Evolutionary conservation across 768 basidiomycete genomes (phyloP).

Genomic region (Boletus pseudo-olivaceus): DNA sequence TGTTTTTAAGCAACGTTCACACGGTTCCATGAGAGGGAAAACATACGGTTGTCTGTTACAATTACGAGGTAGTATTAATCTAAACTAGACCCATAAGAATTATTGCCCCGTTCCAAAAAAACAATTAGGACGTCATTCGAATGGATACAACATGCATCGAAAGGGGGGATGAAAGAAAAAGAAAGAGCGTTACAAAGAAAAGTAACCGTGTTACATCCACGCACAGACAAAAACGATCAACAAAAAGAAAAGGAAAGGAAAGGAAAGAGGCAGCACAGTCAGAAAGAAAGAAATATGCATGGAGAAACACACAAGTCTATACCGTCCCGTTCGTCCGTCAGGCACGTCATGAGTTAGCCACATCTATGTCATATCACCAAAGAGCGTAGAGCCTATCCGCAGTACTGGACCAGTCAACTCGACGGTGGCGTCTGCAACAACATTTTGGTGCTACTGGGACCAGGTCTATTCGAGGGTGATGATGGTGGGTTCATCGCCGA

Average conservation of each 20-base stretch:
- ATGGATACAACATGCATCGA: constrained; percentile 14
- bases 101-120: constrained; percentile 20
- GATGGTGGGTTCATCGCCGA: constrained; percentile 15
- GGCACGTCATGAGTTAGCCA: constrained; percentile 8
- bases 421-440: constrained; percentile 14
- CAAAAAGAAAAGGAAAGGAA: not conserved
- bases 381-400: constrained; percentile 1
- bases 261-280: not conserved
- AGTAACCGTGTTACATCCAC: constrained; percentile 8
- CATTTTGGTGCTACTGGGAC: constrained; percentile 20
- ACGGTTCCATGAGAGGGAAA: not conserved
- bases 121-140: constrained; percentile 4
- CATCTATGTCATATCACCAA: constrained; percentile 21
- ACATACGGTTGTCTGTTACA: constrained; percentile 15
- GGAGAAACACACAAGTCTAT: constrained; percentile 15
- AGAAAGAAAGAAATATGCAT: constrained; percentile 7
- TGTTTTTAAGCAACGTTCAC: constrained; percentile 4
- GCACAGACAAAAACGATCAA: not conserved
- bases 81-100: constrained; percentile 24
- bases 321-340: constrained; percentile 23
- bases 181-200: constrained; percentile 2
- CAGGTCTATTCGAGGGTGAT: constrained; percentile 23
- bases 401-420: constrained; percentile 9
- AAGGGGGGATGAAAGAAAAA: not conserved
- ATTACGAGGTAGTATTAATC: constrained; percentile 28